These are phyloP conservation scores for Xylariaceae sp. DNA, from an alignment of 2,329 filamentous ascomycete species.

Conservation along the genomic window DNA sequence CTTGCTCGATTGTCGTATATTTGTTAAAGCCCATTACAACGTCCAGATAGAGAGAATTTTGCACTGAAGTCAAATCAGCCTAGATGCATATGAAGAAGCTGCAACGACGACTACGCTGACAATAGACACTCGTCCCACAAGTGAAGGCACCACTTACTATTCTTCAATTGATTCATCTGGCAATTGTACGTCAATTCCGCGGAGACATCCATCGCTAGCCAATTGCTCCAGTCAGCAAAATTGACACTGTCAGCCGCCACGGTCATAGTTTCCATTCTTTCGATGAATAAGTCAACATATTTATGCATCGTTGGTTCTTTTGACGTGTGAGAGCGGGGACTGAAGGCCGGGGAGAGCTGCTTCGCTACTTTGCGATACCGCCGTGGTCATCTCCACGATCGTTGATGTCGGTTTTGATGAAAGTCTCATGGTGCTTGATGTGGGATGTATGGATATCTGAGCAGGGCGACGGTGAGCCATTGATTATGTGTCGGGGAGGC, in stretches of 20 bases:
- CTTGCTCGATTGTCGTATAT: slow-evolving; percentile 8
- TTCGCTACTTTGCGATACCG: slow-evolving; percentile 14
- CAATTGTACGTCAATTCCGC: slow-evolving; percentile 24
- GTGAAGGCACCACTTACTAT: slow-evolving; percentile 13
- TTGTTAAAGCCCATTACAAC: slow-evolving; percentile 8
- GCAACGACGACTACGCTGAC: background rate
- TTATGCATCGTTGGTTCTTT: slow-evolving; percentile 22
- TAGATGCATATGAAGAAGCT: background rate
- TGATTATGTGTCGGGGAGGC: slow-evolving; percentile 41
- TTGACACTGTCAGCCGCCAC: slow-evolving; percentile 2
- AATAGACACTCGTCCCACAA: too few species aligned
- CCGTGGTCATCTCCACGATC: slow-evolving; percentile 1
- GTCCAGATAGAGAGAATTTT: slow-evolving; percentile 5
- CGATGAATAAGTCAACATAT: slow-evolving; percentile 22
- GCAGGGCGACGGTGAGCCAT: slow-evolving; percentile 28
- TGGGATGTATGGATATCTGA: slow-evolving; percentile 25
- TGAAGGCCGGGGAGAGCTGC: slow-evolving; percentile 23
- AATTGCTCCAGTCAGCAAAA: slow-evolving; percentile 19
- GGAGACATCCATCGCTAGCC: slow-evolving; percentile 22
- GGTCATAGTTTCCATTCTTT: slow-evolving; percentile 15
- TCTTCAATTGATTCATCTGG: slow-evolving; percentile 16
- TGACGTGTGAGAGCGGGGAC: slow-evolving; percentile 1
- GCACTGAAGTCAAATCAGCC: background rate
- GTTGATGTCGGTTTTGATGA: background rate
- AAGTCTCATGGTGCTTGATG: slow-evolving; percentile 21